phyloP scores from a whole-genome alignment of 129 eudicot species.

The Ambrosia artemisiifolia region DNA sequence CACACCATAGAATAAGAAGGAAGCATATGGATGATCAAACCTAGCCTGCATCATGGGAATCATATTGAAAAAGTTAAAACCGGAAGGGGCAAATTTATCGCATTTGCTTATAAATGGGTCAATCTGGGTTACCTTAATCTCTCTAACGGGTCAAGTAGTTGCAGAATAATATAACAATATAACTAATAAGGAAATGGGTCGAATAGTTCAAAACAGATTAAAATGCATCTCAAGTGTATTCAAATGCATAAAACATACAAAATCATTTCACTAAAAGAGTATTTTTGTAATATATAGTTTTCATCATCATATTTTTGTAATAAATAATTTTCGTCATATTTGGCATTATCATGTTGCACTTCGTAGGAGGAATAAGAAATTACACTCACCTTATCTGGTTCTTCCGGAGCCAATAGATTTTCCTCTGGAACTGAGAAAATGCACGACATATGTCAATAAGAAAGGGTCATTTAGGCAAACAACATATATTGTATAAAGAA shows the following conservation, averaged over 20 bases:
- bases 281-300: background rate
- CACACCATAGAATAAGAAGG: constrained; percentile 82
- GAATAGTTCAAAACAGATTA: background rate
- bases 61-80: constrained; percentile 7
- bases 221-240: background rate
- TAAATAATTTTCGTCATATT: background rate
- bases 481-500: background rate
- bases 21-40: constrained; percentile 82
- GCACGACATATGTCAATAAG: constrained; percentile 9
- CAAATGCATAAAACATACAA: background rate
- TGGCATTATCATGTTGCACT: background rate
- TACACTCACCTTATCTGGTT: constrained; percentile 65
- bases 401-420: constrained; percentile 67
- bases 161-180: background rate
- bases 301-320: background rate
- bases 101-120: background rate
- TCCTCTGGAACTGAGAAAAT: constrained; percentile 79
- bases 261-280: background rate
- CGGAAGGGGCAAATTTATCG: background rate
- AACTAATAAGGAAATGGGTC: background rate
- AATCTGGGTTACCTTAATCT: constrained; percentile 2
- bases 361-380: background rate
- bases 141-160: background rate
- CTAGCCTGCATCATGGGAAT: constrained; percentile 47
- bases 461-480: constrained; percentile 10